Evolutionary conservation across 441 rosid genomes (phyloP).

Genomic region (Cnidoscolus chayamansa): DNA sequence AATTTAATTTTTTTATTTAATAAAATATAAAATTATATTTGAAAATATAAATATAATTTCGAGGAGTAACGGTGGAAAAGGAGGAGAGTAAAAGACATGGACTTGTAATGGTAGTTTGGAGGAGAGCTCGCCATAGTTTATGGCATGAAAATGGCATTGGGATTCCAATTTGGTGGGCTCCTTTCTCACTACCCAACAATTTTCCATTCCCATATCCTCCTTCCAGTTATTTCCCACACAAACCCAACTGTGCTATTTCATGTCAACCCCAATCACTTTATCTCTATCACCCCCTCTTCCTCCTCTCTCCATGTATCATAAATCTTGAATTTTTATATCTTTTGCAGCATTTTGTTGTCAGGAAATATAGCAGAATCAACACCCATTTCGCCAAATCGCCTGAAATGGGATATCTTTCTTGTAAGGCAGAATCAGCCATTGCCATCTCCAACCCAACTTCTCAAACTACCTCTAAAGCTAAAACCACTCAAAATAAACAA

Average conservation of each 20-base stretch:
- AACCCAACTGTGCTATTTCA: neutral
- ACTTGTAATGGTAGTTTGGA: conserved; percentile 51
- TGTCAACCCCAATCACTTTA: conserved; percentile 14
- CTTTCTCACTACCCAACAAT: neutral
- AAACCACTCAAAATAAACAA: conserved; percentile 33
- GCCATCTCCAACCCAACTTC: conserved; percentile 31
- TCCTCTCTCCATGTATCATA: neutral
- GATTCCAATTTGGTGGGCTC: conserved; percentile 36
- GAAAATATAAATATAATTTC: no score
- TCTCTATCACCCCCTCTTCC: neutral
- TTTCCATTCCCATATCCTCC: neutral
- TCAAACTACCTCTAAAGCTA: conserved; percentile 44
- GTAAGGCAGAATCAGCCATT: conserved; percentile 77
- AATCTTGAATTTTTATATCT: neutral
- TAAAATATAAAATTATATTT: no score
- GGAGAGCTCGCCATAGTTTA: conserved; percentile 15
- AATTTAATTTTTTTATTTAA: no score
- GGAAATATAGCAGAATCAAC: neutral
- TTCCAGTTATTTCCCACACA: neutral
- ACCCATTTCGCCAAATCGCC: conserved; percentile 7
- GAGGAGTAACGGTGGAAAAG: conserved; percentile 19
- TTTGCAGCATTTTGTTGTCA: conserved; percentile 53
- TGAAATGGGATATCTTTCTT: conserved; percentile 49
- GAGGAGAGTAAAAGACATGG: neutral
- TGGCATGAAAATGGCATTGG: conserved; percentile 27